Conservation (phyloP, 2,329 filamentous ascomycete genomes). For the Onygenales sp. region DNA sequence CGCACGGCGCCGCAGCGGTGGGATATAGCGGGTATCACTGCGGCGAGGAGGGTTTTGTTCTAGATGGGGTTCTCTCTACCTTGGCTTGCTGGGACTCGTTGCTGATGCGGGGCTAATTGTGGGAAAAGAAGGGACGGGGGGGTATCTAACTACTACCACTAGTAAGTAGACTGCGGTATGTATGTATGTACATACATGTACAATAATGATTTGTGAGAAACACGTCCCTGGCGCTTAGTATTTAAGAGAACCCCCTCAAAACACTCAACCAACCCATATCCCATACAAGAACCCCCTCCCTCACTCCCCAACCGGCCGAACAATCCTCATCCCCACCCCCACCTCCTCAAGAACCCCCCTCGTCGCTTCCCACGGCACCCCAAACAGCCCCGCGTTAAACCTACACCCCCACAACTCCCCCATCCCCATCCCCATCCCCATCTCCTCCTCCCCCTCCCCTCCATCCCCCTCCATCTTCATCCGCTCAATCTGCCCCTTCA, state of each 20-base stretch:
- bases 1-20: slow-evolving; percentile 18
- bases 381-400: slow-evolving; percentile 51
- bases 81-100: too few relatives aligned
- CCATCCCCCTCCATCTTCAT: slow-evolving; percentile 14
- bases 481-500: slow-evolving; percentile 35
- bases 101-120: too few relatives aligned
- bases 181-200: too few relatives aligned
- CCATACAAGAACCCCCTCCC: neutral
- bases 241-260: neutral
- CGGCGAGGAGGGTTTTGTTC: slow-evolving; percentile 21
- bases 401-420: slow-evolving; percentile 39
- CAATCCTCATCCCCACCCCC: slow-evolving; percentile 26
- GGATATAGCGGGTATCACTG: slow-evolving; percentile 19
- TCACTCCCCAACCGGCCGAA: slow-evolving; percentile 18
- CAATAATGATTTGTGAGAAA: too few relatives aligned
- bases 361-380: slow-evolving; percentile 45
- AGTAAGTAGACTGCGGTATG: too few relatives aligned
- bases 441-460: slow-evolving; percentile 4
- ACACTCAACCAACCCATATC: neutral
- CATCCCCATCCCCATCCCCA: slow-evolving; percentile 7
- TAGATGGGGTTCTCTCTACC: slow-evolving; percentile 10
- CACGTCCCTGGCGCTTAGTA: too few relatives aligned
- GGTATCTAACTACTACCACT: too few relatives aligned
- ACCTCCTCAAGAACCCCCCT: slow-evolving; percentile 32
- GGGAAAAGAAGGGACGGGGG: too few relatives aligned